Evolutionary conservation across 768 basidiomycete genomes (phyloP), one percentile per base, ranked within the genome.

Genomic region (Inosperma sp.): DNA sequence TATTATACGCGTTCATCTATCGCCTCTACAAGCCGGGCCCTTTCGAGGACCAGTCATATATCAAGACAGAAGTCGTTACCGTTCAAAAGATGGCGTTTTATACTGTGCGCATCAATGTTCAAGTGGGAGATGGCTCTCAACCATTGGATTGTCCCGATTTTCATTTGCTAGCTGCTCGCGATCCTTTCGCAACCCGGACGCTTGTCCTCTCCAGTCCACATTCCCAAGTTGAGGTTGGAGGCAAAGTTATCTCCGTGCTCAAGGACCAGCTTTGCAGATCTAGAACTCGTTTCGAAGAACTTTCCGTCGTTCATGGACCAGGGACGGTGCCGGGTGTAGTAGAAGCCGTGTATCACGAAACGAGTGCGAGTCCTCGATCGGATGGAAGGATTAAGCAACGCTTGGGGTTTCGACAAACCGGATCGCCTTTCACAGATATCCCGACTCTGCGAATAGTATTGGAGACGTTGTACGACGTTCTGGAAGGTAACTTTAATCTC

Each of bases 101-200:
- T 29, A 29, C 42, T 3, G 14, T 43, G 23, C 42, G 42, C 14
- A 29, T 43, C 25, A 43, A 6, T 9, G 21, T 22, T 23, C 21
- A 19, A 21, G 8, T 8, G n/a, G 30, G n/a, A 8, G n/a, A 31
- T 8, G 30, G 8, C 30, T 8, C n/a, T n/a, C n/a, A n/a, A n/a
- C n/a, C n/a, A n/a, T 22, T 21, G 5, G 39, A 40, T 40, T 40
- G 39, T 40, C 39, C 39, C n/a, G 39, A 23, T n/a, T 40, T 40
- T 40, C 17, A 12, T 40, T 23, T 23, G 13, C 7, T 43, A 12
- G 26, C 17, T 27, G 23, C 41, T 3, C 3, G 23, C 30, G 30
- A 22, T 26, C 41, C 41, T 16, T 43, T 43, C 26, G 25, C 26
- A 43, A 43, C 41, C 30, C 41, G 41, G n/a, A 43, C 41, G 16